These are phyloP conservation scores for Danielozyma ontarioensis DNA, from an alignment of 805 yeast species.

Conservation along the genomic window DNA sequence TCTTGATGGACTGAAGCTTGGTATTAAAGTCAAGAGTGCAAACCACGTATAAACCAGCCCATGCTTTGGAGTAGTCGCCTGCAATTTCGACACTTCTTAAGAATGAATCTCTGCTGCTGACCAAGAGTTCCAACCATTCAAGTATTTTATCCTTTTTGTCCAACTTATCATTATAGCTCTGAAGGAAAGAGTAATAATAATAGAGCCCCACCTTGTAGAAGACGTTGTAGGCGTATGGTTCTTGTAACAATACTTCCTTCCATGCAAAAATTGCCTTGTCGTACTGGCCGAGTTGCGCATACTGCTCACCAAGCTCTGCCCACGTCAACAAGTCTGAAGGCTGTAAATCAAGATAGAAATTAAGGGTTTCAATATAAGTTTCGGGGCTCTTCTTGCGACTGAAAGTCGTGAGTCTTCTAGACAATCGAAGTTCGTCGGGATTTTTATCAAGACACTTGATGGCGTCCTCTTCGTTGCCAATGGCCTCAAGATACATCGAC, in stretches of 20 bases:
- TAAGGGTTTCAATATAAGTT: slow-evolving; percentile 51
- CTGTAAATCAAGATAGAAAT: slow-evolving; percentile 50
- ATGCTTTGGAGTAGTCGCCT: slow-evolving; percentile 61
- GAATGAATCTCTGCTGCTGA: slow-evolving; percentile 42
- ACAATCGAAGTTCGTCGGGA: slow-evolving; percentile 31
- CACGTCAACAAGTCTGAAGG: slow-evolving; percentile 77
- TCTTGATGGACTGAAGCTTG: slow-evolving; percentile 10
- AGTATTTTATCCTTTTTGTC: slow-evolving; percentile 27
- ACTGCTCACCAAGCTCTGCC: slow-evolving; percentile 72
- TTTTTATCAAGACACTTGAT: slow-evolving; percentile 20
- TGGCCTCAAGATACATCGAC: slow-evolving; percentile 53
- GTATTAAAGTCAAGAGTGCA: slow-evolving; percentile 12
- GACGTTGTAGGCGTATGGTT: slow-evolving; percentile 66
- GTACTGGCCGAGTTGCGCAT: slow-evolving; percentile 54
- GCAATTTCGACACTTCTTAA: slow-evolving; percentile 74
- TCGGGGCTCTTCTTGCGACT: slow-evolving; percentile 19
- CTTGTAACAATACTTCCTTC: slow-evolving; percentile 63
- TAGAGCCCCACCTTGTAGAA: slow-evolving; percentile 55
- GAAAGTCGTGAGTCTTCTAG: slow-evolving; percentile 33
- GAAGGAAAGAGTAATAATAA: slow-evolving; percentile 27
- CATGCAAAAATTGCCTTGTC: slow-evolving; percentile 62
- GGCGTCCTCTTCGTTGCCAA: slow-evolving; percentile 31
- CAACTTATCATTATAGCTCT: slow-evolving; percentile 6
- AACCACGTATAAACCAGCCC: slow-evolving; percentile 59
- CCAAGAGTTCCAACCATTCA: slow-evolving; percentile 19